A percentile compares a stretch with the other conserved stretches of the same genome.
Conservation (phyloP, 2,329 filamentous ascomycete genomes). For the Neodidymelliopsis sp. region DNA sequence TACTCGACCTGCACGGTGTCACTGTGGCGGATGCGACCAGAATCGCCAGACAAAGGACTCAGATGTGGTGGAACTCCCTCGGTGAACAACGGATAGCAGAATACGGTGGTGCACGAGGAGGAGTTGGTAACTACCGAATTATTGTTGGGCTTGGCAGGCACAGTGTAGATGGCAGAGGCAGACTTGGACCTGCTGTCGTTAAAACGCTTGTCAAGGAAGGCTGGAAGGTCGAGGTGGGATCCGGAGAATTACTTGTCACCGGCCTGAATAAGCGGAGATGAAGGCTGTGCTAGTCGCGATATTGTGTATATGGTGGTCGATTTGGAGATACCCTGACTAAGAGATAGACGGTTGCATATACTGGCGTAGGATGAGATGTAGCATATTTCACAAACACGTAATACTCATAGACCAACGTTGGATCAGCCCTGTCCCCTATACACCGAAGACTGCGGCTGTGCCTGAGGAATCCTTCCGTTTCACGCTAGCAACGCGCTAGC, state of each 20-base stretch:
- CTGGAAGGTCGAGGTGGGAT: constrained; percentile 79
- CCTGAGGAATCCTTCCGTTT: constrained; percentile 9
- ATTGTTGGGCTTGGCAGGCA: constrained; percentile 84
- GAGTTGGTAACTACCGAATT: constrained; percentile 69
- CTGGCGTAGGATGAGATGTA: too few species aligned
- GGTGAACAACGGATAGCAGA: constrained; percentile 68
- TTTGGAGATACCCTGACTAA: constrained; percentile 5
- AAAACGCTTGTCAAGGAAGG: constrained; percentile 77
- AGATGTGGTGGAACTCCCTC: constrained; percentile 77
- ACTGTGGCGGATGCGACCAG: constrained; percentile 80
- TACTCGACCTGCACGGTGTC: constrained; percentile 84
- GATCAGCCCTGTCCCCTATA: not conserved
- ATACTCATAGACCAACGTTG: too few species aligned
- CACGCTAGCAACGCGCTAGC: constrained; percentile 20
- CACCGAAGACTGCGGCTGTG: constrained; percentile 3
- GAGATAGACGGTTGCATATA: not conserved
- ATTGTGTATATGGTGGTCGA: not conserved
- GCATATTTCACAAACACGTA: too few species aligned
- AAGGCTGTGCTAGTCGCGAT: not conserved
- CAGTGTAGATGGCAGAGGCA: constrained; percentile 76
- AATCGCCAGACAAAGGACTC: constrained; percentile 73
- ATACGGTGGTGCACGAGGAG: constrained; percentile 52
- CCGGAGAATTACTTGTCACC: constrained; percentile 73
- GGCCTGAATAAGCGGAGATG: constrained; percentile 57
- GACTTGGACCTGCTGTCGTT: constrained; percentile 80